Base-by-base conservation (phyloP, 768 basidiomycete genomes). In the Clavaria fumosa region DNA sequence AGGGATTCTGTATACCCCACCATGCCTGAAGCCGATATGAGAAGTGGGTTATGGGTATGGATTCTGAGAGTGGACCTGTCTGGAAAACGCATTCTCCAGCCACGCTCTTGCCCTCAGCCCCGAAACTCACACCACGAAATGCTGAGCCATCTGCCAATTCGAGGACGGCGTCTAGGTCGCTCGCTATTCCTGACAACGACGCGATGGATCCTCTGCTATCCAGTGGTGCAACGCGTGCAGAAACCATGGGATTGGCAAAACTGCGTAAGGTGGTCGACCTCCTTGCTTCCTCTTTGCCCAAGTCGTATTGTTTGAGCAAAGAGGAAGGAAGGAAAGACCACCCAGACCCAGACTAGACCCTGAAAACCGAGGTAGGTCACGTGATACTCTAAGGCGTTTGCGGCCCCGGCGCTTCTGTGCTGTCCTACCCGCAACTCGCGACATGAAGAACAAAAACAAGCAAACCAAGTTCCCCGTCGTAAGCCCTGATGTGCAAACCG, bases 71-170 rank as follows among this genome's bases (percentile, higher is more conserved):
- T 79, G 55, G 52, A 91, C 95, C 95, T 27, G 95, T 99, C 65
- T 96, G 93, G 63, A 99, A 99, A 52, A 99, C 95, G 58, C 95
- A 97, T 72, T 99, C 95, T 49, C 95, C 95, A 12, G 93, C 71
- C 22, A 93, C 69, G 52, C 85, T 90, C 60, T 88, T 91, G 32
- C 70, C 73, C 49, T 86, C 71, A 3, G 88, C 89, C 50, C 95
- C 95, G 53, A 99, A 97, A 52, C 82, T 88, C 54, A 83, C 77
- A 23, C 95, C 95, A 40, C 80, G 66, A 50, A 75, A 85, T 1
- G 82, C 78, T 38, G 85, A 73, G 3, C 91, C 93, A 59, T 97
- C 93, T 34, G 70, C 70, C 43, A 99, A 68, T 59, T 97, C 89
- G 41, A 99, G 66, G 33, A 96, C 75, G 1, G 75, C 78, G 37